These are phyloP conservation scores for Curvularia hawaiiensis DNA, from an alignment of 2,329 filamentous ascomycete species.

Conservation along the genomic window DNA sequence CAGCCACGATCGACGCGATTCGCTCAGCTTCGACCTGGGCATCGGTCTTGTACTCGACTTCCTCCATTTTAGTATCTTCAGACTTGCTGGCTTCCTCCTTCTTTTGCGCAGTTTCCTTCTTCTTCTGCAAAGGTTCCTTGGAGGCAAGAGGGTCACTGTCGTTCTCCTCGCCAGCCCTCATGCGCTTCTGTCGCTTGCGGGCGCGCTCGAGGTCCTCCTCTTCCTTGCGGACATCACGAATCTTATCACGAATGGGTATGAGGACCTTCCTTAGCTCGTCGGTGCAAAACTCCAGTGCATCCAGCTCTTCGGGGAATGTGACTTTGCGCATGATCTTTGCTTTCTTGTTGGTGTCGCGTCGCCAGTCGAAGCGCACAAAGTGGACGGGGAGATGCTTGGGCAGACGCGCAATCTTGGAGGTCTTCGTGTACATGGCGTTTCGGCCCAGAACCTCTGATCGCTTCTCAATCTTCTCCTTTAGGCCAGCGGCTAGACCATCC, in stretches of 20 bases:
- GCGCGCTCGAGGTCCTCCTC: conserved; percentile 91
- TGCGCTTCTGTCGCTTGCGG: conserved; percentile 86
- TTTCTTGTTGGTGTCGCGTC: conserved; percentile 93
- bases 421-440: conserved; percentile 86
- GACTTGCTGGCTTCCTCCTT: conserved; percentile 59
- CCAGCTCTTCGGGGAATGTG: conserved; percentile 90
- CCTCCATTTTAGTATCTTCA: conserved; percentile 71
- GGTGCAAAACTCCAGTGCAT: conserved; percentile 93
- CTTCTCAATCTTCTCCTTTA: conserved; percentile 93
- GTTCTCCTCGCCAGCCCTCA: conserved; percentile 61
- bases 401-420: conserved; percentile 83
- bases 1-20: conserved; percentile 71
- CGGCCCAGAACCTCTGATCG: conserved; percentile 76
- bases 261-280: conserved; percentile 83
- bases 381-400: conserved; percentile 97
- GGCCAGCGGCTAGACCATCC: conserved; percentile 81
- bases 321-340: conserved; percentile 99
- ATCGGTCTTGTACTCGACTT: conserved; percentile 86
- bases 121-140: conserved; percentile 57
- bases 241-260: conserved; percentile 92
- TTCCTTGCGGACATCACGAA: conserved; percentile 93
- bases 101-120: conserved; percentile 54
- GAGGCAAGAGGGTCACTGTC: conserved; percentile 49
- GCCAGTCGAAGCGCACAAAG: conserved; percentile 99
- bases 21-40: conserved; percentile 89